Conservation (phyloP, 441 rosid species). For the Aleurites moluccanus region DNA sequence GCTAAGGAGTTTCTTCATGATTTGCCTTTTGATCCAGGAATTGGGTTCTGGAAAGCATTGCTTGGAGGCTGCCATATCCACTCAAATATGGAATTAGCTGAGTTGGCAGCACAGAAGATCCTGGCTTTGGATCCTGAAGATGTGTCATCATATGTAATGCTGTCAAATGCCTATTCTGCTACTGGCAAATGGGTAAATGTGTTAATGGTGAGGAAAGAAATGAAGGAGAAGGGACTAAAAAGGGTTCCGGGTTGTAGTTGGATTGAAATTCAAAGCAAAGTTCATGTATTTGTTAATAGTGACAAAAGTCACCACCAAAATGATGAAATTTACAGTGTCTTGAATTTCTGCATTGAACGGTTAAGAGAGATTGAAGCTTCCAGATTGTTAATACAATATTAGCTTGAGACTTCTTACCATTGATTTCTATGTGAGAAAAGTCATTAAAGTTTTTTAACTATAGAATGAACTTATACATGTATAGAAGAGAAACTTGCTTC, state of each 20-base stretch:
- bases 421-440: not conserved
- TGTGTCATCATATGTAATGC: slow-evolving; percentile 75
- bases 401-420: not conserved
- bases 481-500: not conserved
- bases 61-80: slow-evolving; percentile 82
- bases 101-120: slow-evolving; percentile 55
- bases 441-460: not conserved
- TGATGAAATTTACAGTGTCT: slow-evolving; percentile 46
- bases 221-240: slow-evolving; percentile 56
- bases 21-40: slow-evolving; percentile 69
- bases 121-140: slow-evolving; percentile 66
- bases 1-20: slow-evolving; percentile 48
- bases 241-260: slow-evolving; percentile 78
- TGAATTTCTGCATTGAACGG: slow-evolving; percentile 38
- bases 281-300: slow-evolving; percentile 53
- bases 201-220: slow-evolving; percentile 49
- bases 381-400: slow-evolving; percentile 21
- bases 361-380: slow-evolving; percentile 31
- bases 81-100: slow-evolving; percentile 51
- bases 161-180: slow-evolving; percentile 74
- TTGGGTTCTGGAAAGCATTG: slow-evolving; percentile 87
- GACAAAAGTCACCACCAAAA: slow-evolving; percentile 47
- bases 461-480: not conserved
- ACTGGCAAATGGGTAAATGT: slow-evolving; percentile 67
- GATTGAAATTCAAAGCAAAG: slow-evolving; percentile 58